Evolutionary conservation across 73 alveolate genomes (phyloP).

Genomic region (Durusdinium trenchii): DNA sequence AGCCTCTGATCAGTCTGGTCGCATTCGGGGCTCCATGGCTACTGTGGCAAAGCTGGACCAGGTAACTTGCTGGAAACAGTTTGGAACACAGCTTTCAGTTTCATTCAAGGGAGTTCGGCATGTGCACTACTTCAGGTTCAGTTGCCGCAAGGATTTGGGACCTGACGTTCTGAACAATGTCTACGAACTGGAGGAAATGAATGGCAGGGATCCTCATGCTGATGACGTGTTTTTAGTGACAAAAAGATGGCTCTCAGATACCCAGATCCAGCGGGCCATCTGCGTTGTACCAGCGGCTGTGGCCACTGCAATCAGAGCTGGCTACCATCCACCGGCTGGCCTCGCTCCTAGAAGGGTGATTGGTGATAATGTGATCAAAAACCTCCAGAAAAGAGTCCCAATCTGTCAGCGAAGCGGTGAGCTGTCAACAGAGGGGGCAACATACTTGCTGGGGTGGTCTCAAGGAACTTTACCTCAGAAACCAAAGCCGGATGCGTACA

Average conservation of each 20-base stretch:
- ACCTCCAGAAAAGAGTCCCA: too few relatives aligned
- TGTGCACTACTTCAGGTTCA: not conserved
- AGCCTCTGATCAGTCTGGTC: not conserved
- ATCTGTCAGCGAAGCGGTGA: not conserved
- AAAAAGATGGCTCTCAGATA: not conserved
- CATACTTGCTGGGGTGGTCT: not conserved
- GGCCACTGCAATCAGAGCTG: not conserved
- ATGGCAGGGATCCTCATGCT: not conserved
- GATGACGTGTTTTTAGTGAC: not conserved
- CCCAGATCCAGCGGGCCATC: not conserved
- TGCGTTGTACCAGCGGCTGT: not conserved
- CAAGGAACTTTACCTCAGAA: not conserved
- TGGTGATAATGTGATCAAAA: too few relatives aligned
- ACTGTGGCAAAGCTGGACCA: not conserved
- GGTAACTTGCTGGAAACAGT: not conserved
- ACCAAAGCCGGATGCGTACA: not conserved
- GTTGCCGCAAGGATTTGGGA: not conserved
- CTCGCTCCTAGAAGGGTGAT: not conserved
- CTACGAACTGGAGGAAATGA: not conserved
- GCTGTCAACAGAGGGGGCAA: not conserved
- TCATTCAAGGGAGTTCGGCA: not conserved
- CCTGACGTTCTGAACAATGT: constrained; percentile 4
- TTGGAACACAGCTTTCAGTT: not conserved
- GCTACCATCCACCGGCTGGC: not conserved
- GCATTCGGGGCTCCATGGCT: not conserved